A percentile compares a stretch with the other conserved stretches of the same genome.
Conservation (phyloP, 192 early-diverging fungal genomes). For the Linnemannia zychae region DNA sequence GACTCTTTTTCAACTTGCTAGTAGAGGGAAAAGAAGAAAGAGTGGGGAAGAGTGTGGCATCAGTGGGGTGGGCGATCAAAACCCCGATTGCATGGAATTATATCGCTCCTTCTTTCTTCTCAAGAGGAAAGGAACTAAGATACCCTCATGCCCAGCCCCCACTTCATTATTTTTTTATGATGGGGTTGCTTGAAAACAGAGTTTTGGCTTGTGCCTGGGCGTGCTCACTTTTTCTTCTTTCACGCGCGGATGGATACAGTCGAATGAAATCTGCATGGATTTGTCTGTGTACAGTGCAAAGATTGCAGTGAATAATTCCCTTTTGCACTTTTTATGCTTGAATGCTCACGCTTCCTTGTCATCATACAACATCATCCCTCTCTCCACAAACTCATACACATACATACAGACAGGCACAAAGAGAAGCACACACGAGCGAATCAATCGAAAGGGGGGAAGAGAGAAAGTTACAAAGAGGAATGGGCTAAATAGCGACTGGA, state of each 20-base stretch:
- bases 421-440: not conserved
- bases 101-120: not conserved
- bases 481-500: not conserved
- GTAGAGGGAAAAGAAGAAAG: not conserved
- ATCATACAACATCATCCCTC: not conserved
- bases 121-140: not conserved
- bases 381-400: not conserved
- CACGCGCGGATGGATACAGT: not conserved
- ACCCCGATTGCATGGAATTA: not conserved
- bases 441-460: not conserved
- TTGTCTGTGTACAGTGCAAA: too few relatives aligned
- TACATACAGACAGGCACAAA: not conserved
- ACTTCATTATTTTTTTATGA: not conserved
- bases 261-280: not conserved
- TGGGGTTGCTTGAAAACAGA: constrained; percentile 1
- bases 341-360: not conserved
- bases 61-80: not conserved
- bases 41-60: not conserved
- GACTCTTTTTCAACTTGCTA: not conserved
- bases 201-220: not conserved
- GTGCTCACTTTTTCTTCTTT: constrained; percentile 1
- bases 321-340: not conserved
- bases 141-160: not conserved
- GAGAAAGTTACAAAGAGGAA: not conserved
- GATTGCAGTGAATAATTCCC: not conserved